Conservation (phyloP, 768 basidiomycete species). For the Suillus hirtellus region DNA sequence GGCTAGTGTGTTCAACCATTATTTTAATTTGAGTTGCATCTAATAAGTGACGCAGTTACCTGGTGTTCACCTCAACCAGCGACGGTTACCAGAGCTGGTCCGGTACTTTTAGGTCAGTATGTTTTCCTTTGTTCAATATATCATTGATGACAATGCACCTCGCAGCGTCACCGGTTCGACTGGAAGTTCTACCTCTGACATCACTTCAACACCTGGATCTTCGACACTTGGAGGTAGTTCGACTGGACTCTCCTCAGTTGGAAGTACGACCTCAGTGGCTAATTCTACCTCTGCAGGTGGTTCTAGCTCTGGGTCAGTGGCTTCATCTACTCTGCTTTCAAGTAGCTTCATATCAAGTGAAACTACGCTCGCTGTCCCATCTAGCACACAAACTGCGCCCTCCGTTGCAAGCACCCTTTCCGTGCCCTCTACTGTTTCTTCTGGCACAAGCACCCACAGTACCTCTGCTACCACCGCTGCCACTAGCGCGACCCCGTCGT, state of each 20-base stretch:
- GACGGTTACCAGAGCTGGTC: constrained; percentile 46
- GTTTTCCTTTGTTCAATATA: not conserved
- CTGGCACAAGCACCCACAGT: constrained; percentile 9
- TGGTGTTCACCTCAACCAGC: constrained; percentile 52
- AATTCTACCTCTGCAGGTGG: constrained; percentile 12
- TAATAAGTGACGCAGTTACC: constrained; percentile 46
- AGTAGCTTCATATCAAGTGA: constrained; percentile 15
- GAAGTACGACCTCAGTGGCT: constrained; percentile 18
- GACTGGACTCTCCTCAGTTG: not conserved
- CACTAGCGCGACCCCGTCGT: constrained; percentile 12
- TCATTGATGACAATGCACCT: constrained; percentile 10
- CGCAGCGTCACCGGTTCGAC: constrained; percentile 57
- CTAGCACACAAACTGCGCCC: constrained; percentile 27
- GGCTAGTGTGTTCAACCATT: constrained; percentile 48
- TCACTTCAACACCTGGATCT: constrained; percentile 13
- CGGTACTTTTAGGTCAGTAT: constrained; percentile 53
- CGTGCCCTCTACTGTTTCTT: constrained; percentile 23
- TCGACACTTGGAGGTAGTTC: constrained; percentile 1
- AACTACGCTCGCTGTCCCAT: not conserved
- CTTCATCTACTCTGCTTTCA: not conserved
- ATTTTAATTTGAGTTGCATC: constrained; percentile 11
- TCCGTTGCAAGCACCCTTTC: constrained; percentile 29
- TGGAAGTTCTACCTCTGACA: constrained; percentile 8
- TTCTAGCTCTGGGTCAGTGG: constrained; percentile 1
- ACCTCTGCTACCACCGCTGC: not conserved